Base-by-base conservation (phyloP, 208 protist species). In the Acanthamoeba rhysodes region DNA sequence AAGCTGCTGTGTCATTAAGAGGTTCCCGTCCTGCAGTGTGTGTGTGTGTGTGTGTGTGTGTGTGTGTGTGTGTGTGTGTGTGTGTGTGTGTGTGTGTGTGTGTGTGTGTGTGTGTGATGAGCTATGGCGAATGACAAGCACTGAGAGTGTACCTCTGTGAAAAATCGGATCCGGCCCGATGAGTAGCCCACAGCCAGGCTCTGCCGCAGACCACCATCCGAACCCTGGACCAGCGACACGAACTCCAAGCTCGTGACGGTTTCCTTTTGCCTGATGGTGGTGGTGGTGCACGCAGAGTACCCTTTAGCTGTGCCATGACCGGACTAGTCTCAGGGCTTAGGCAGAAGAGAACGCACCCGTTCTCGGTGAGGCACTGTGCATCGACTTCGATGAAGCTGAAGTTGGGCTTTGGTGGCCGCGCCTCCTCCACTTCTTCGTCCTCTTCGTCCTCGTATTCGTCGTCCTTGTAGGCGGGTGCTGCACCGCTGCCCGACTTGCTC, bases 161-260 rank as follows among this genome's bases (percentile, higher is more conserved):
- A 88, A n/a, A 88, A 66, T 6, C 50, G 53, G 50, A 88, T 24
- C 3, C 80, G 80, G 27, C 80, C 80, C 3, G 80, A 66, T 6
- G 80, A 88, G 80, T 88, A 88, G 41, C 50, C 80, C 20, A 88
- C 80, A 27, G 80, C 80, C 45, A 88, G 53, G 50, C 80, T 66
- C 80, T 66, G 41, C 6, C 80, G 80, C 80, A 66, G 22, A 5
- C 50, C 50, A 6, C 53, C 50, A 41, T 32, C 16, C 22, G 32
- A 18, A 10, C 70, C 80, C 80, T 88, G 50, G 12, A 88, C 80
- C 24, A 88, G 53, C 29, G 80, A 64, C 41, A 88, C 53, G 29
- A 88, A 88, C 80, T 88, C 50, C 8, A 88, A 41, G 50, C 80
- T 41, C 41, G 80, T 88, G 80, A 88, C 57, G 50, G 27, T 41